A percentile compares a stretch with the other conserved stretches of the same genome.
These are phyloP conservation scores for Chalaropsis ovoidea DNA, from an alignment of 2,329 filamentous ascomycete genomes.

Conservation along the genomic window DNA sequence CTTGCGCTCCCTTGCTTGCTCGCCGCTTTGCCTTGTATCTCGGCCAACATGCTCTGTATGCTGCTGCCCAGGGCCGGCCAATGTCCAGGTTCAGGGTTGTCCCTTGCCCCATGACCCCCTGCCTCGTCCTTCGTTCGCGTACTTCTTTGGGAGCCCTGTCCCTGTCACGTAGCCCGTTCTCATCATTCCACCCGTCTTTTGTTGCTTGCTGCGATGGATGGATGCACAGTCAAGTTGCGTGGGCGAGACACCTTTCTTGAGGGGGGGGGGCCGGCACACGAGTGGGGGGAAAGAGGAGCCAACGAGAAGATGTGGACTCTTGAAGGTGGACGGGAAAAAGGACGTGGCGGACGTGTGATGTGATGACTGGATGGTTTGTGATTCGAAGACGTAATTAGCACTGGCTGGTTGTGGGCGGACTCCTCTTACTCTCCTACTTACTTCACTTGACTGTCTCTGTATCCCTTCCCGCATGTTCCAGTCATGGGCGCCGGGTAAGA, in stretches of 20 bases:
- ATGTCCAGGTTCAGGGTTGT: not conserved
- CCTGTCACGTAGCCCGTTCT: not conserved
- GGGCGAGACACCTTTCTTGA: not conserved
- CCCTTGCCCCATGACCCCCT: not conserved
- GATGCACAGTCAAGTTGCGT: not conserved
- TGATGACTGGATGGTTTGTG: not conserved
- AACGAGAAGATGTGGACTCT: conserved; percentile 1
- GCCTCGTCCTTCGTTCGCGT: not conserved
- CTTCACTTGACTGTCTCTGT: not conserved
- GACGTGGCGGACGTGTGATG: not conserved
- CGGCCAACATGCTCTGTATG: too few species aligned
- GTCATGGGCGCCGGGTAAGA: not conserved
- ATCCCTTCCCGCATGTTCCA: not conserved
- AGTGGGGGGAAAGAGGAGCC: not conserved
- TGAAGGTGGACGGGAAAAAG: not conserved
- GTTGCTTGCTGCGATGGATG: conserved; percentile 7
- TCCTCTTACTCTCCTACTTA: not conserved
- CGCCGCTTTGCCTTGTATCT: not conserved
- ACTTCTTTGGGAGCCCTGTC: not conserved
- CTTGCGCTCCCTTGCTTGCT: not conserved
- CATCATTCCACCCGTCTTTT: not conserved
- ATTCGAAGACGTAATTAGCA: not conserved
- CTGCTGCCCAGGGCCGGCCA: too few species aligned
- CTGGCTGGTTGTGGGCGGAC: not conserved
- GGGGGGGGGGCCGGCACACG: not conserved